Conservation (phyloP, 768 basidiomycete genomes). For the Auricularia sp. region DNA sequence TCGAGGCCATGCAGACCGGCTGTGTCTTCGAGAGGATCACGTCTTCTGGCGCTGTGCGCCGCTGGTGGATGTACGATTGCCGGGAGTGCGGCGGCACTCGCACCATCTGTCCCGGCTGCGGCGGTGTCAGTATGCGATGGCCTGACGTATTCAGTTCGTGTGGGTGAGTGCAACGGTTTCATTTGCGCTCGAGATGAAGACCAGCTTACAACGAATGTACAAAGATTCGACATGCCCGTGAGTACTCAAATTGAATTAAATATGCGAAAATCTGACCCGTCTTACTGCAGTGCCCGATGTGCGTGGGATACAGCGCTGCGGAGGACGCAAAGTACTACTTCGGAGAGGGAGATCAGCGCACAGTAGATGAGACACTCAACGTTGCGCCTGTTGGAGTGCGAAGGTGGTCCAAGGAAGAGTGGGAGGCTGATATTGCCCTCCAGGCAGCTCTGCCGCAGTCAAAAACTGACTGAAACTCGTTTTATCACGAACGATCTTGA, state of each 20-base stretch:
- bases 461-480: background rate
- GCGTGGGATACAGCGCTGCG: background rate
- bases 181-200: background rate
- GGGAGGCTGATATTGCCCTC: background rate
- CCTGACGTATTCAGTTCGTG: background rate
- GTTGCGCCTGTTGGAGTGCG: background rate
- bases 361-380: background rate
- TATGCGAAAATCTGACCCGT: background rate
- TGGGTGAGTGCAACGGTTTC: background rate
- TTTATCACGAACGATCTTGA: too few relatives aligned
- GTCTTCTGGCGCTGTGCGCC: background rate
- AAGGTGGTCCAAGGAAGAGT: background rate
- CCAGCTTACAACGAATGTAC: background rate
- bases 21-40: background rate
- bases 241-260: background rate
- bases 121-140: background rate
- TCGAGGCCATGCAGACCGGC: background rate
- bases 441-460: background rate
- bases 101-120: background rate
- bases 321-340: background rate
- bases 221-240: background rate
- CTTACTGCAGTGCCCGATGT: background rate
- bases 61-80: background rate
- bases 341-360: background rate
- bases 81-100: background rate